phyloP scores from a whole-genome alignment of 441 rosid species.

The Pelargonium fulgidum region DNA sequence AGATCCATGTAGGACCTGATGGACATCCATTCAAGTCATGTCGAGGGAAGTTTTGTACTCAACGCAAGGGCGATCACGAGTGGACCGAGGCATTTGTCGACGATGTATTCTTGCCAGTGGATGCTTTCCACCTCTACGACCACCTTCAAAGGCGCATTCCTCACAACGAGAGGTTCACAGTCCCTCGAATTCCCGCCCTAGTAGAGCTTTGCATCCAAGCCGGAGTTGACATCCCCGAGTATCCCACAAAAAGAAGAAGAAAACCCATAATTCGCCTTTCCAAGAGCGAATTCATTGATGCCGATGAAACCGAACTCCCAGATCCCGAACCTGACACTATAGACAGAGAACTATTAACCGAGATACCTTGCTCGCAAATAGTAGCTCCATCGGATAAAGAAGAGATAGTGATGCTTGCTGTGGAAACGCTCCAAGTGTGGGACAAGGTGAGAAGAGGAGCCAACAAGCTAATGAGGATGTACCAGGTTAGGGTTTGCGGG shows the following conservation, averaged over 20 bases:
- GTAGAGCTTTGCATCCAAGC: constrained; percentile 94
- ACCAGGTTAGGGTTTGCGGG: constrained; percentile 81
- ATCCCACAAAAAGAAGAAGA: constrained; percentile 79
- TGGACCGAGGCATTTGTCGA: constrained; percentile 72
- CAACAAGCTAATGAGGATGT: constrained; percentile 74
- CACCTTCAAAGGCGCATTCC: constrained; percentile 72
- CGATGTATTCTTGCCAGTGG: constrained; percentile 57
- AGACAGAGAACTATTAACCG: constrained; percentile 42
- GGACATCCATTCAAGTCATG: constrained; percentile 96
- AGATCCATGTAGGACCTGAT: constrained; percentile 79
- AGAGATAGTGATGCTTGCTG: constrained; percentile 51
- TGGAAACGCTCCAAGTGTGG: constrained; percentile 76
- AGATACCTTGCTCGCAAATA: constrained; percentile 47
- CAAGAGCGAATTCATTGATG: constrained; percentile 72
- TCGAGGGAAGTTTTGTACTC: constrained; percentile 52
- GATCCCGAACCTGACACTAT: constrained; percentile 55
- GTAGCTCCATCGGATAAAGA: constrained; percentile 48
- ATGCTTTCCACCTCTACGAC: constrained; percentile 75
- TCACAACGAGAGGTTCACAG: constrained; percentile 70
- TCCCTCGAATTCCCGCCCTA: constrained; percentile 71
- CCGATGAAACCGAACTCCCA: constrained; percentile 80
- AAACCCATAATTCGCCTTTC: constrained; percentile 73
- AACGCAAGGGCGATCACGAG: constrained; percentile 72
- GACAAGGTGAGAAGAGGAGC: constrained; percentile 73
- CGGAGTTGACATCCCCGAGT: constrained; percentile 65